Evolutionary conservation across 2,329 filamentous ascomycete genomes (phyloP).

Genomic region (Fusarium neocosmosporiellum): DNA sequence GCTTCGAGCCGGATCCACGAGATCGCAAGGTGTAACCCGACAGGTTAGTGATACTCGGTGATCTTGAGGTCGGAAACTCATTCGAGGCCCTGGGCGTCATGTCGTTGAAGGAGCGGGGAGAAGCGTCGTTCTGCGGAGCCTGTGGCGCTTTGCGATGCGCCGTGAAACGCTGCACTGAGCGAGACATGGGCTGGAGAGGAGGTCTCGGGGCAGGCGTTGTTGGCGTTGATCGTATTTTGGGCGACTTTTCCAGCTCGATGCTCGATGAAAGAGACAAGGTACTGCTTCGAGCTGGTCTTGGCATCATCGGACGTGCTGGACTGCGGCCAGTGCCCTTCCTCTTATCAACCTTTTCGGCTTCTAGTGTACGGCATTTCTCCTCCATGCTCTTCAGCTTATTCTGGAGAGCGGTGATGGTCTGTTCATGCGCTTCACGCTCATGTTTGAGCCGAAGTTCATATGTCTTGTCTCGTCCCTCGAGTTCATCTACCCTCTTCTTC

Average conservation of each 20-base stretch:
- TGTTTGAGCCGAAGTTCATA: slow-evolving; percentile 53
- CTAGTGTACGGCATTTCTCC: slow-evolving; percentile 45
- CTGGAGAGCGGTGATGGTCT: slow-evolving; percentile 48
- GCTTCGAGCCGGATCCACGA: slow-evolving; percentile 51
- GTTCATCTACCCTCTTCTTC: slow-evolving; percentile 47
- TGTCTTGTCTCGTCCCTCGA: slow-evolving; percentile 54
- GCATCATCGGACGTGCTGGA: slow-evolving; percentile 24
- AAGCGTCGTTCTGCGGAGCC: slow-evolving; percentile 18
- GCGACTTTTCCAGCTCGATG: slow-evolving; percentile 31
- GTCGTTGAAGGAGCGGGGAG: slow-evolving; percentile 18
- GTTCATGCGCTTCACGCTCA: slow-evolving; percentile 49
- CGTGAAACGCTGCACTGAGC: slow-evolving; percentile 30
- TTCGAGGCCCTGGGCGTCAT: slow-evolving; percentile 13
- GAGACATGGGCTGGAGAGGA: slow-evolving; percentile 26
- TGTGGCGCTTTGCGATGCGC: slow-evolving; percentile 16
- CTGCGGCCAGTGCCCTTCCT: slow-evolving; percentile 35
- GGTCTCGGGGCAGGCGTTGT: slow-evolving; percentile 36
- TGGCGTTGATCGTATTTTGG: slow-evolving; percentile 41
- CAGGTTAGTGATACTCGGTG: slow-evolving; percentile 42
- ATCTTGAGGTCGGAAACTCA: slow-evolving; percentile 35
- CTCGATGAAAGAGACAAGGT: slow-evolving; percentile 23
- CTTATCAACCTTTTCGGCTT: slow-evolving; percentile 41
- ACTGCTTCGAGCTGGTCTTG: slow-evolving; percentile 32
- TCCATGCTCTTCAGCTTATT: slow-evolving; percentile 51
- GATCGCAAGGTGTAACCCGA: slow-evolving; percentile 48